Conservation (phyloP, 1,139 yeast species). For the Lodderomyces orthopsilosis region DNA sequence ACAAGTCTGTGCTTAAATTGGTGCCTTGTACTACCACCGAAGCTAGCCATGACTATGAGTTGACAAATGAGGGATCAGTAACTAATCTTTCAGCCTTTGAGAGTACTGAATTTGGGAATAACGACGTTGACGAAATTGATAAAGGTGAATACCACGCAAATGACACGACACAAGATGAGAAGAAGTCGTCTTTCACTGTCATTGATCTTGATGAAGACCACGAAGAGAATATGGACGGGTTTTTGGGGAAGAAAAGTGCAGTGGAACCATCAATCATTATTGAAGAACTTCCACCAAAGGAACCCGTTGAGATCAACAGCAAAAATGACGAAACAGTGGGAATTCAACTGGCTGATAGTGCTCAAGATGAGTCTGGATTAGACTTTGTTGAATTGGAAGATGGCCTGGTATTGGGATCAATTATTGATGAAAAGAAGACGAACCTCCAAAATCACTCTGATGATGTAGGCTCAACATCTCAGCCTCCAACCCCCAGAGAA, state of each 20-base stretch:
- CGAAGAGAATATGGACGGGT: not conserved
- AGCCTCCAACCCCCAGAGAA: not conserved
- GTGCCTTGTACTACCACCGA: constrained; percentile 8
- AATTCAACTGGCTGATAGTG: no score
- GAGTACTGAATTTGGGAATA: constrained; percentile 8
- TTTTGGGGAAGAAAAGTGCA: not conserved
- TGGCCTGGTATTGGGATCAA: not conserved
- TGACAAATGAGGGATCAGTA: not conserved
- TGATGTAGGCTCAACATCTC: no score
- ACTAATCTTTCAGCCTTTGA: constrained; percentile 1
- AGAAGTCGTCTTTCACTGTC: not conserved
- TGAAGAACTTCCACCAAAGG: not conserved
- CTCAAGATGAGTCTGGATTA: no score
- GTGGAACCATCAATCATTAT: not conserved
- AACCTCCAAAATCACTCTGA: no score
- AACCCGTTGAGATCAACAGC: not conserved
- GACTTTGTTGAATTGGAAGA: not conserved
- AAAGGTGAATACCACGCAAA: not conserved
- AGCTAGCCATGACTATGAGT: not conserved
- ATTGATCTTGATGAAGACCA: constrained; percentile 7
- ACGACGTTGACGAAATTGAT: not conserved
- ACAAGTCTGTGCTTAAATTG: constrained; percentile 9
- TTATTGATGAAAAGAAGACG: no score
- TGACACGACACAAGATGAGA: not conserved
- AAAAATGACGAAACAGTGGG: constrained; percentile 5